Conservation (phyloP, 1,284 basidiomycete species). For the Ceratobasidium sp. region DNA sequence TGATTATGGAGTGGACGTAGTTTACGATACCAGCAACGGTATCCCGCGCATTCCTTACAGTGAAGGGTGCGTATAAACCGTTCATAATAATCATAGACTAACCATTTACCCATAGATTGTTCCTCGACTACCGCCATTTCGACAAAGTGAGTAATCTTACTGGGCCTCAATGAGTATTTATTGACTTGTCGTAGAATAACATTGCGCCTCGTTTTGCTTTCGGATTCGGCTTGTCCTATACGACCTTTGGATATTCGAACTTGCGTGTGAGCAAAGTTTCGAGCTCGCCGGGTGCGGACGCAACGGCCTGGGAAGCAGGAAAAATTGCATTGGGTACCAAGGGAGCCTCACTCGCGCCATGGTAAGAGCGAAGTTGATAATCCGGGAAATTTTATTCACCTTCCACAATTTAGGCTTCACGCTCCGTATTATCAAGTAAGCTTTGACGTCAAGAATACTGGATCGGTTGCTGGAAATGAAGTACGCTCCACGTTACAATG, state of each 20-base stretch:
- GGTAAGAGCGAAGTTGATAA: neutral
- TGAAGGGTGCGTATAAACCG: constrained; percentile 57
- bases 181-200: constrained; percentile 36
- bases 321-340: constrained; percentile 5
- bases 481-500: constrained; percentile 6
- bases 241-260: constrained; percentile 51
- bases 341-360: constrained; percentile 35
- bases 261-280: constrained; percentile 9
- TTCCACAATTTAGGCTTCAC: constrained; percentile 27
- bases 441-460: constrained; percentile 38
- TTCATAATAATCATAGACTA: neutral
- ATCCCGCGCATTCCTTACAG: constrained; percentile 66
- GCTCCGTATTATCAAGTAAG: constrained; percentile 32
- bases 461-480: constrained; percentile 21
- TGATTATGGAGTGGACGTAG: constrained; percentile 37
- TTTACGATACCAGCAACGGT: constrained; percentile 50
- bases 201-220: constrained; percentile 52
- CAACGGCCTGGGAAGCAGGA: constrained; percentile 20
- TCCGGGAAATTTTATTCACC: neutral
- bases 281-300: constrained; percentile 2
- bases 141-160: constrained; percentile 21
- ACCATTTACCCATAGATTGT: constrained; percentile 24
- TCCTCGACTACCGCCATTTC: constrained; percentile 43
- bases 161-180: neutral
- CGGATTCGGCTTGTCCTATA: constrained; percentile 57